Evolutionary conservation across 2,329 filamentous ascomycete species (phyloP).

Genomic region (Penicillium sp.): DNA sequence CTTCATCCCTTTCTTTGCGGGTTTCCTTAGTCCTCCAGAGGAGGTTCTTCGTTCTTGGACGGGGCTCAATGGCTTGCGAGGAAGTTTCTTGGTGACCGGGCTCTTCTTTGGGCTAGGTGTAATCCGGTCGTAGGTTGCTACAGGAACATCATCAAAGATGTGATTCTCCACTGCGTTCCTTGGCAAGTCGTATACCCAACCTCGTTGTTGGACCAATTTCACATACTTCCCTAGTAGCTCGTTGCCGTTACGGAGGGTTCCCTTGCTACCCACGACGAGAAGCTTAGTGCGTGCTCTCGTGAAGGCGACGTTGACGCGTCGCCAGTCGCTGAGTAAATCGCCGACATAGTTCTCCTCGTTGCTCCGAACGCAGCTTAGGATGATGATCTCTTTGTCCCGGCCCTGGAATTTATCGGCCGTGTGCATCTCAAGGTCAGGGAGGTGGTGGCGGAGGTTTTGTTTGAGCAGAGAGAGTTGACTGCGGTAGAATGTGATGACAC

Average conservation of each 20-base stretch:
- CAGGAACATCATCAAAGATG: conserved; percentile 60
- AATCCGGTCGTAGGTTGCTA: conserved; percentile 31
- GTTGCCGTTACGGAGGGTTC: conserved; percentile 70
- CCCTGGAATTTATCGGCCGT: conserved; percentile 97
- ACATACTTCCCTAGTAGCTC: conserved; percentile 81
- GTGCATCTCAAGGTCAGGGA: conserved; percentile 81
- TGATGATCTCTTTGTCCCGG: conserved; percentile 89
- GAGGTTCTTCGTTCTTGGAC: conserved; percentile 32
- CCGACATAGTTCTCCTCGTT: conserved; percentile 85
- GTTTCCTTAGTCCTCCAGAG: conserved; percentile 52
- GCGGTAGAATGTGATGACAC: conserved; percentile 96
- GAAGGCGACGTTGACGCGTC: conserved; percentile 93
- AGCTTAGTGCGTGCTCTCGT: conserved; percentile 92
- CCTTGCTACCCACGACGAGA: conserved; percentile 80
- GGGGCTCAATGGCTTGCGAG: conserved; percentile 38
- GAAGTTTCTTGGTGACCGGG: conserved; percentile 29
- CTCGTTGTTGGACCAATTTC: conserved; percentile 72
- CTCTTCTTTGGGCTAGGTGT: conserved; percentile 40
- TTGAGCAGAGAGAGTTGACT: conserved; percentile 86
- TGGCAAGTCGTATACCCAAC: conserved; percentile 81
- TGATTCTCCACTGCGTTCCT: conserved; percentile 69
- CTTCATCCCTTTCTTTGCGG: conserved; percentile 65
- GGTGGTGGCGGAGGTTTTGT: conserved; percentile 66
- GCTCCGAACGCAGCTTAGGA: conserved; percentile 84
- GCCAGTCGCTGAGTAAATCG: conserved; percentile 87